Evolutionary conservation across 805 yeast species (phyloP).

Genomic region (Candida arabinofermentans): DNA sequence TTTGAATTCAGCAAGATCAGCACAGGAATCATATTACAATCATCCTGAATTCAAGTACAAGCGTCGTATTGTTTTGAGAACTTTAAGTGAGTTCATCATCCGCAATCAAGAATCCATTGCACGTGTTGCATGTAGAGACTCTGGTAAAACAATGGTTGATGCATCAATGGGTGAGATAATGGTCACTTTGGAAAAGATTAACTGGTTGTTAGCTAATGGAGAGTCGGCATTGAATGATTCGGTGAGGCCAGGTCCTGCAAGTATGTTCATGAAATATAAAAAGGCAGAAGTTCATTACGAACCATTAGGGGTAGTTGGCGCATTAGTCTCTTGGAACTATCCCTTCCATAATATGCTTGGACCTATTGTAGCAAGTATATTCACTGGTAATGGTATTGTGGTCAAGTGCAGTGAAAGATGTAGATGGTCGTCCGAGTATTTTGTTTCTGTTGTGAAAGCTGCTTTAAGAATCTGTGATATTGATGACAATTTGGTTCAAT

Average conservation of each 20-base stretch:
- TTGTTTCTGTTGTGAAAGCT: conserved; percentile 62
- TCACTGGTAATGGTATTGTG: conserved; percentile 88
- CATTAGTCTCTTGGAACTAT: conserved; percentile 95
- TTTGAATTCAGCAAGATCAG: conserved; percentile 47
- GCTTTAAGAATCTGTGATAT: conserved; percentile 72
- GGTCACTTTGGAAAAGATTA: conserved; percentile 89
- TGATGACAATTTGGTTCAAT: conserved; percentile 80
- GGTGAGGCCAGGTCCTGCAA: conserved; percentile 82
- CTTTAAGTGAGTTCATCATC: conserved; percentile 67
- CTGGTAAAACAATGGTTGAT: conserved; percentile 94
- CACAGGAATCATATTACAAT: conserved; percentile 48
- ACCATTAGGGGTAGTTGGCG: conserved; percentile 86
- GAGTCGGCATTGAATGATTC: conserved; percentile 66
- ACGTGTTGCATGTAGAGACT: conserved; percentile 90
- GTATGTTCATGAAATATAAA: conserved; percentile 81
- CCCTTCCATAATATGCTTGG: conserved; percentile 95
- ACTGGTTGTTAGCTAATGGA: conserved; percentile 87
- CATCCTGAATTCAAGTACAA: conserved; percentile 51
- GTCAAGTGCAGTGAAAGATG: conserved; percentile 96
- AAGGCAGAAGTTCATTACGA: conserved; percentile 92
- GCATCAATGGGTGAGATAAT: conserved; percentile 95
- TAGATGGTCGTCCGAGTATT: conserved; percentile 88
- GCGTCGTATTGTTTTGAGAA: conserved; percentile 65
- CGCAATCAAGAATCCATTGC: conserved; percentile 85
- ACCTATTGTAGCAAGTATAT: conserved; percentile 83